A percentile compares a stretch with the other conserved stretches of the same genome.
Evolutionary conservation across 352 stramenopile species (phyloP).

Genomic region (Phytophthora pisi): DNA sequence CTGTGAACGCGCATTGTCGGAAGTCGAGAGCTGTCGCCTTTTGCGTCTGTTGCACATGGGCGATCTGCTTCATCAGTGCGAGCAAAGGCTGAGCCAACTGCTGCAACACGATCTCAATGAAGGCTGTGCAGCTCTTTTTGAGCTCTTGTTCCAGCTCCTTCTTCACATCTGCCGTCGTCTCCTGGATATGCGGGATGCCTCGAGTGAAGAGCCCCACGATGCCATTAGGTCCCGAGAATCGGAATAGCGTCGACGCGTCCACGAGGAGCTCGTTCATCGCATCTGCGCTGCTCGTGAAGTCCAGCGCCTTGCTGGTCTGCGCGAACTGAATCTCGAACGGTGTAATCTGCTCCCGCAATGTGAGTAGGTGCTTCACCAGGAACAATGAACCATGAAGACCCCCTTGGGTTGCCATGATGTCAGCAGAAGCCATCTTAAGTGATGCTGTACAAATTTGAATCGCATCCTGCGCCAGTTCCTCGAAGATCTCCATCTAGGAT

Average conservation of each 20-base stretch:
- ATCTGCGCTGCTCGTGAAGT: slow-evolving; percentile 79
- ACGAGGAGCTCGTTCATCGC: slow-evolving; percentile 75
- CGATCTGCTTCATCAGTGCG: slow-evolving; percentile 69
- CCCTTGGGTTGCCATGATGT: slow-evolving; percentile 59
- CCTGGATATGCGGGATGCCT: slow-evolving; percentile 79
- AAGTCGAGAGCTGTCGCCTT: slow-evolving; percentile 46
- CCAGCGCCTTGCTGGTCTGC: slow-evolving; percentile 69
- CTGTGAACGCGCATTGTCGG: slow-evolving; percentile 51
- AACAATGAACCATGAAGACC: slow-evolving; percentile 74
- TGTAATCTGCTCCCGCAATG: slow-evolving; percentile 83
- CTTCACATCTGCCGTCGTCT: slow-evolving; percentile 80
- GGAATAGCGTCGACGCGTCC: slow-evolving; percentile 71
- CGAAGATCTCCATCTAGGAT: slow-evolving; percentile 83
- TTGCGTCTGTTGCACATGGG: slow-evolving; percentile 47
- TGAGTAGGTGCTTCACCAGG: slow-evolving; percentile 84
- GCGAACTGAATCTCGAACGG: slow-evolving; percentile 87
- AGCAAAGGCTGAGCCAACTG: slow-evolving; percentile 65
- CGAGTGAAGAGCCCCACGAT: slow-evolving; percentile 70
- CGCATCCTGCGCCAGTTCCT: slow-evolving; percentile 83
- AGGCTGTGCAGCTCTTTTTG: slow-evolving; percentile 79
- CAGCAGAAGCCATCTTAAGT: slow-evolving; percentile 76
- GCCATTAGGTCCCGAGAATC: slow-evolving; percentile 58
- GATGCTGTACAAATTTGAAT: slow-evolving; percentile 82
- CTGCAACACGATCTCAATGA: slow-evolving; percentile 79
- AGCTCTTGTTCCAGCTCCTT: slow-evolving; percentile 81